Evolutionary conservation across 345 rosid species (phyloP).

Genomic region (Camelina sativa): DNA sequence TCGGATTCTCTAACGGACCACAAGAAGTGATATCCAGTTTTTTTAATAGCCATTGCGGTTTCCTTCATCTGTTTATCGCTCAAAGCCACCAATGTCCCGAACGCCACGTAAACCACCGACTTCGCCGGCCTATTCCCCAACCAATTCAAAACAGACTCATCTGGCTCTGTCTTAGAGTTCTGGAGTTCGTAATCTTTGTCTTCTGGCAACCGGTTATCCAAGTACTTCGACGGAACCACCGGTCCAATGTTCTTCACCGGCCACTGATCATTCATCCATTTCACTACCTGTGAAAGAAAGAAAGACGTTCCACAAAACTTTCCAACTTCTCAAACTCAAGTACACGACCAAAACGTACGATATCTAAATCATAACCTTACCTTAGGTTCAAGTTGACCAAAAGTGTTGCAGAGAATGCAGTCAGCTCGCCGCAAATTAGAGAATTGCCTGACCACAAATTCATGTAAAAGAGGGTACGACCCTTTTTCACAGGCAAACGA

Average conservation of each 20-base stretch:
- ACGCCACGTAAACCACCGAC: constrained; percentile 62
- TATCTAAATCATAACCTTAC: constrained; percentile 30
- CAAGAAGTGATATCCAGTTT: constrained; percentile 50
- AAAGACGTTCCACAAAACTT: background rate
- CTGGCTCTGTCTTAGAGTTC: constrained; percentile 49
- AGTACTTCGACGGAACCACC: constrained; percentile 56
- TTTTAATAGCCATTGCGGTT: constrained; percentile 49
- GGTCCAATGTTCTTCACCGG: constrained; percentile 60
- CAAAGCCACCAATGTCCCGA: constrained; percentile 56
- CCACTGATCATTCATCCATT: constrained; percentile 52
- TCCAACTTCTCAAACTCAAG: background rate
- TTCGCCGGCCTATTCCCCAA: constrained; percentile 45
- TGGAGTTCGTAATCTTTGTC: constrained; percentile 59
- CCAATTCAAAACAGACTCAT: constrained; percentile 51
- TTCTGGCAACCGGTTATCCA: constrained; percentile 55
- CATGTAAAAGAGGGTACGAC: constrained; percentile 27
- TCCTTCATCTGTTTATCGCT: constrained; percentile 63
- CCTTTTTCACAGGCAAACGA: constrained; percentile 44
- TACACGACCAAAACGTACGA: background rate
- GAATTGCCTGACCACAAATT: constrained; percentile 37
- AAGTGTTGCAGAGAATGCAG: constrained; percentile 55
- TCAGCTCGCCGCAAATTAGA: constrained; percentile 47
- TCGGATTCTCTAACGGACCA: constrained; percentile 69
- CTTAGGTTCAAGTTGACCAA: constrained; percentile 56
- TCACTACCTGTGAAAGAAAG: constrained; percentile 39